Conservation (phyloP, 73 alveolate species). For the Paramecium pentaurelia region DNA sequence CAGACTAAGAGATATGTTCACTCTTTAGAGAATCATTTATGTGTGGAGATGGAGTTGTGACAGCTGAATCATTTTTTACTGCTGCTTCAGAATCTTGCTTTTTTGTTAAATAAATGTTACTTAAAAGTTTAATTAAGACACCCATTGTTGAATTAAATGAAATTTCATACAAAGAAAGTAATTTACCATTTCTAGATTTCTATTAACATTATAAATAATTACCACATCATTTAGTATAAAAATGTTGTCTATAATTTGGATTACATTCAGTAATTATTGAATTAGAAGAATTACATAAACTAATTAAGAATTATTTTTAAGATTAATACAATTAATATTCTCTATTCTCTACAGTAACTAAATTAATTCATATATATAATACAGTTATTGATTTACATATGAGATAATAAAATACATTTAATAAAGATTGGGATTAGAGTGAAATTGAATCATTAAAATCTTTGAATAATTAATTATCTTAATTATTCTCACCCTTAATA, state of each 20-base stretch:
- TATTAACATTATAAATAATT: background rate
- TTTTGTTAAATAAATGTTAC: conserved; percentile 3
- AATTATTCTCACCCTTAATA: background rate
- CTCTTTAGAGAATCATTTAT: conserved; percentile 49
- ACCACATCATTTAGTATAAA: background rate
- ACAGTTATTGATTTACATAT: background rate
- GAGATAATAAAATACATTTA: background rate
- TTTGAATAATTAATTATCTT: background rate
- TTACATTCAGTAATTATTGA: background rate
- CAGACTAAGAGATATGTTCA: conserved; percentile 43
- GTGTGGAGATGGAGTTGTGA: conserved; percentile 51
- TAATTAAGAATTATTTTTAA: background rate
- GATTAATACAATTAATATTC: background rate
- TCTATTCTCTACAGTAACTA: background rate
- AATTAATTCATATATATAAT: background rate
- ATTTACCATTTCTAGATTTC: background rate
- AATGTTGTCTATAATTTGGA: conserved; percentile 3
- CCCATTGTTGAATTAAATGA: conserved; percentile 11
- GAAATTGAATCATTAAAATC: background rate
- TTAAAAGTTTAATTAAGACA: background rate
- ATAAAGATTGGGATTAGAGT: background rate
- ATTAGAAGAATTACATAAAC: background rate
- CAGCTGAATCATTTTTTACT: conserved; percentile 53
- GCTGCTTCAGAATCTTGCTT: conserved; percentile 31
- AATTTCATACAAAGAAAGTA: background rate